These are phyloP conservation scores for Sonneratia caseolaris DNA, from an alignment of 345 rosid genomes.

Conservation along the genomic window DNA sequence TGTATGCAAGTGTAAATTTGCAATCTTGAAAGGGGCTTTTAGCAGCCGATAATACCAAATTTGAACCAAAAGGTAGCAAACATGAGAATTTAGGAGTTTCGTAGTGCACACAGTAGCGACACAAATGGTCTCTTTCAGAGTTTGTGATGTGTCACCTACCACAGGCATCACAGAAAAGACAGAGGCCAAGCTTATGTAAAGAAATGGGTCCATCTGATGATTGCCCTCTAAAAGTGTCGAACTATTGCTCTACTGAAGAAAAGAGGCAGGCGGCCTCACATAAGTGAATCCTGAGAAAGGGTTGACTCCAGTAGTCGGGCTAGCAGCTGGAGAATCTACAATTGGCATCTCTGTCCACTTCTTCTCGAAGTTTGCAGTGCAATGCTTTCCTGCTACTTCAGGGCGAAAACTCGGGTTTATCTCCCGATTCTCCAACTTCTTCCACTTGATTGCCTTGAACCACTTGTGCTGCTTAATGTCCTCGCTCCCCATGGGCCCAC, in stretches of 20 bases:
- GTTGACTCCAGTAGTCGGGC: slow-evolving; percentile 51
- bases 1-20: neutral
- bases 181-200: neutral
- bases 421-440: slow-evolving; percentile 64
- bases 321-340: slow-evolving; percentile 65
- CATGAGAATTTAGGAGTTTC: too few relatives aligned
- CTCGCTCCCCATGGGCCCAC: slow-evolving; percentile 52
- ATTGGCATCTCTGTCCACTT: slow-evolving; percentile 84
- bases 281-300: slow-evolving; percentile 65
- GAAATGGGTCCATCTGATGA: neutral
- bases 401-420: slow-evolving; percentile 77
- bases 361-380: slow-evolving; percentile 83
- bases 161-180: neutral
- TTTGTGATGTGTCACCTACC: too few relatives aligned
- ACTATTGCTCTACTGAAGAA: slow-evolving; percentile 25
- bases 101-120: too few relatives aligned
- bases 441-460: slow-evolving; percentile 83
- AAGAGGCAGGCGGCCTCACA: slow-evolving; percentile 56
- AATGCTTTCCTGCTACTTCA: slow-evolving; percentile 64
- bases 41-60: neutral
- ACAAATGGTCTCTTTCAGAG: too few relatives aligned
- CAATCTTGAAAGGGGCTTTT: too few relatives aligned
- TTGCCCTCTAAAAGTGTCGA: neutral
- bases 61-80: too few relatives aligned
- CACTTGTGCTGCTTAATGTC: slow-evolving; percentile 81